phyloP scores from a whole-genome alignment of 768 basidiomycete genomes.

The Calocybe indica region DNA sequence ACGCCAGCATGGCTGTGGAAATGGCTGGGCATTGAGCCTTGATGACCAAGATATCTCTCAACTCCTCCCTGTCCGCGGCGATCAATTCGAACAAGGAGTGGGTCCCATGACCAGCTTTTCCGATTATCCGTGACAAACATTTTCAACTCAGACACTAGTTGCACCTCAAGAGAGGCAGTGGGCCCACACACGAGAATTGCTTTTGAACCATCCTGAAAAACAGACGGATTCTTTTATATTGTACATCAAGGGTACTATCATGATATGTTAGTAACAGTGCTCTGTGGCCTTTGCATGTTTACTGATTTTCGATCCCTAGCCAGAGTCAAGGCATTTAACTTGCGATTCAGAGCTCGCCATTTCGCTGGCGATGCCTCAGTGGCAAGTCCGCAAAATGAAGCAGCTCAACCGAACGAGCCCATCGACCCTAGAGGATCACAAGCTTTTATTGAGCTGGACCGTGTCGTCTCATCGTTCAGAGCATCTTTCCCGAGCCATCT shows the following conservation, averaged over 20 bases:
- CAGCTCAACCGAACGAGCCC: constrained; percentile 33
- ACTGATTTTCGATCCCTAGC: constrained; percentile 18
- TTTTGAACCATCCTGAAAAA: constrained; percentile 54
- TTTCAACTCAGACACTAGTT: constrained; percentile 34
- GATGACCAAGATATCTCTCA: constrained; percentile 76
- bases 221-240: constrained; percentile 68
- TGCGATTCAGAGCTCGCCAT: constrained; percentile 56
- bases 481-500: constrained; percentile 53
- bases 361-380: constrained; percentile 52
- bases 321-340: constrained; percentile 58
- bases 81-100: constrained; percentile 59
- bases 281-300: neutral
- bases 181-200: constrained; percentile 55
- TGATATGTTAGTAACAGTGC: constrained; percentile 41
- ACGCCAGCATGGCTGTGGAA: constrained; percentile 59
- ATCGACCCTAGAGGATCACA: constrained; percentile 55
- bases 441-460: constrained; percentile 61
- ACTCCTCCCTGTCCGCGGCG: constrained; percentile 55
- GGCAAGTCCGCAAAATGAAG: constrained; percentile 31
- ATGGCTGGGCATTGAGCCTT: constrained; percentile 64
- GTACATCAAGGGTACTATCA: constrained; percentile 62
- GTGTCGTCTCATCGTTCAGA: constrained; percentile 48
- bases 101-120: constrained; percentile 12
- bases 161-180: constrained; percentile 55
- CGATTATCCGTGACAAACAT: neutral